Conservation (phyloP, 202 grass and related monocot species). For the Panicum virgatum region DNA sequence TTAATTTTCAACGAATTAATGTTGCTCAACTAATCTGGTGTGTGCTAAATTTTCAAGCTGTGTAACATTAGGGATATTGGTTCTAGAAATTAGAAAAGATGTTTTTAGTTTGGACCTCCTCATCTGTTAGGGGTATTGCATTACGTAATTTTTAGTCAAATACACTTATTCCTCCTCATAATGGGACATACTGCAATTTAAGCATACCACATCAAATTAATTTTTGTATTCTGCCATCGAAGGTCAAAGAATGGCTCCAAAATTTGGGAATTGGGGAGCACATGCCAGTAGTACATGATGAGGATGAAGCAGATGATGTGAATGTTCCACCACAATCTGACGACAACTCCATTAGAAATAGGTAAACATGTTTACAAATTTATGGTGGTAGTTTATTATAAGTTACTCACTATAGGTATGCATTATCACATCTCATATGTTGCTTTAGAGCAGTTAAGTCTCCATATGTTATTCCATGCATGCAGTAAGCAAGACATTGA, state of each 20-base stretch:
- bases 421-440: slow-evolving; percentile 35
- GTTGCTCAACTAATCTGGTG: not conserved
- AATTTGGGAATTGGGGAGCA: slow-evolving; percentile 93
- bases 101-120: slow-evolving; percentile 2
- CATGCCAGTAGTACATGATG: slow-evolving; percentile 84
- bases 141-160: not conserved
- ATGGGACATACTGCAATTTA: slow-evolving; percentile 4
- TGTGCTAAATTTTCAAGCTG: not conserved
- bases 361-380: slow-evolving; percentile 51
- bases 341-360: slow-evolving; percentile 79
- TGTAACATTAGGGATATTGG: slow-evolving; percentile 8
- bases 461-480: slow-evolving; percentile 64
- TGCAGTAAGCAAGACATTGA: slow-evolving; percentile 59
- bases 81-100: not conserved
- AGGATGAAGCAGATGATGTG: slow-evolving; percentile 92
- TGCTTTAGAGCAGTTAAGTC: slow-evolving; percentile 62
- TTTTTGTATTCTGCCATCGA: slow-evolving; percentile 37
- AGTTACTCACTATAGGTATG: slow-evolving; percentile 25
- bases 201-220: slow-evolving; percentile 1
- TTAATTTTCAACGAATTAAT: not conserved
- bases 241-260: slow-evolving; percentile 99
- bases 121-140: slow-evolving; percentile 4
- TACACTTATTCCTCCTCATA: slow-evolving; percentile 8
- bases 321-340: slow-evolving; percentile 69
- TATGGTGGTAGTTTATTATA: not conserved